A percentile compares a stretch with the other conserved stretches of the same genome.
Conservation (phyloP, 306 rosid species). For the Prosopis cineraria region DNA sequence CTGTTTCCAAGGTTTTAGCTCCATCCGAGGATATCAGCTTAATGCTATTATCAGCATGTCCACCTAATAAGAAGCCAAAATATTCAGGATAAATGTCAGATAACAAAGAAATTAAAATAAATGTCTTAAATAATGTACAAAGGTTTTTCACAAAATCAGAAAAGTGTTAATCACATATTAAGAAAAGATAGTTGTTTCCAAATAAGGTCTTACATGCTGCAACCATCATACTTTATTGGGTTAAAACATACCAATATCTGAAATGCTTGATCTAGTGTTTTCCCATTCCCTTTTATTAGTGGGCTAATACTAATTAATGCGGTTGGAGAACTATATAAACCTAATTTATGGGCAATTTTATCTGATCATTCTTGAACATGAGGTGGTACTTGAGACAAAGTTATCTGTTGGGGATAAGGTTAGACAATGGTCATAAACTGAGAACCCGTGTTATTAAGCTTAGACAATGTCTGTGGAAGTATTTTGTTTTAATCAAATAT, state of each 20-base stretch:
- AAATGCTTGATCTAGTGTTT: conserved; percentile 21
- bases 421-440: not conserved
- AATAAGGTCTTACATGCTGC: conserved; percentile 10
- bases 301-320: not conserved
- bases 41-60: conserved; percentile 89
- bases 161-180: not conserved
- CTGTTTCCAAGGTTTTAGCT: conserved; percentile 91
- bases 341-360: conserved; percentile 15
- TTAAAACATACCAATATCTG: conserved; percentile 12
- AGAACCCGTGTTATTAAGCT: no score
- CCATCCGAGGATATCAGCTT: conserved; percentile 85
- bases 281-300: not conserved
- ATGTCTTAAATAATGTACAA: conserved; percentile 21
- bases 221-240: not conserved
- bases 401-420: not conserved
- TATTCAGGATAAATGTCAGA: conserved; percentile 31
- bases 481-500: no score
- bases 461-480: no score
- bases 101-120: conserved; percentile 22
- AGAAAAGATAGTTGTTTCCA: not conserved
- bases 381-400: not conserved
- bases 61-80: conserved; percentile 65
- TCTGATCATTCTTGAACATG: not conserved
- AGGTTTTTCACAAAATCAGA: conserved; percentile 8
- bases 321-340: conserved; percentile 18